Conservation (phyloP, 2,329 filamentous ascomycete species). For the Acephala macrosclerotiorum region DNA sequence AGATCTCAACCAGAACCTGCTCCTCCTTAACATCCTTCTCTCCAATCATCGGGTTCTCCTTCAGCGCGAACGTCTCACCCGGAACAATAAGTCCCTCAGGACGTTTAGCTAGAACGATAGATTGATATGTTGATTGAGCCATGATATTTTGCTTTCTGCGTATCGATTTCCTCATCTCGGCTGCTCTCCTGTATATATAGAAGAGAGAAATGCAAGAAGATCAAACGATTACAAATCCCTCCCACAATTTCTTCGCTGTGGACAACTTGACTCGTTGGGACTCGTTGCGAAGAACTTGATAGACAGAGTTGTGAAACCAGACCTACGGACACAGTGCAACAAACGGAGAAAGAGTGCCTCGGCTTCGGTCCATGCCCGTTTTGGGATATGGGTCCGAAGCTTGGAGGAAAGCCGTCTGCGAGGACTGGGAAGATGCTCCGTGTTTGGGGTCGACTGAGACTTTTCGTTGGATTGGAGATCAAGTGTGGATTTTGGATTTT, state of each 20-base stretch:
- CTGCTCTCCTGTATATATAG: neutral
- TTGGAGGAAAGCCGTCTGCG: constrained; percentile 1
- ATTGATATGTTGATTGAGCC: constrained; percentile 42
- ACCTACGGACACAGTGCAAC: constrained; percentile 12
- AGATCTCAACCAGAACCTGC: constrained; percentile 64
- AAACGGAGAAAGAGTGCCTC: constrained; percentile 14
- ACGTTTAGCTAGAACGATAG: constrained; percentile 68
- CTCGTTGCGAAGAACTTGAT: neutral
- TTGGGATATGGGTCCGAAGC: constrained; percentile 16
- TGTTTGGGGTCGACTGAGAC: neutral
- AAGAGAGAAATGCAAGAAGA: neutral
- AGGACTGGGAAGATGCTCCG: constrained; percentile 5
- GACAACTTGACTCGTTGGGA: too few species aligned
- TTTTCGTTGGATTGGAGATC: neutral
- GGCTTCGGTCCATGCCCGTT: constrained; percentile 17
- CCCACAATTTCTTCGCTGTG: neutral
- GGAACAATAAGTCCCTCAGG: constrained; percentile 67
- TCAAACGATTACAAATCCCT: neutral
- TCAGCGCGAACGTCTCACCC: constrained; percentile 67
- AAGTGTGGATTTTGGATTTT: neutral
- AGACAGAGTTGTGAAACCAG: constrained; percentile 12
- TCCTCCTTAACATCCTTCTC: constrained; percentile 64
- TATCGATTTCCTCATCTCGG: constrained; percentile 33
- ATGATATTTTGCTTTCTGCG: constrained; percentile 39
- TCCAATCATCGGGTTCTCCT: constrained; percentile 55